A percentile compares a stretch with the other conserved stretches of the same genome.
phyloP scores from a whole-genome alignment of 2,329 filamentous ascomycete species.

The Sphaerulina populicola region DNA sequence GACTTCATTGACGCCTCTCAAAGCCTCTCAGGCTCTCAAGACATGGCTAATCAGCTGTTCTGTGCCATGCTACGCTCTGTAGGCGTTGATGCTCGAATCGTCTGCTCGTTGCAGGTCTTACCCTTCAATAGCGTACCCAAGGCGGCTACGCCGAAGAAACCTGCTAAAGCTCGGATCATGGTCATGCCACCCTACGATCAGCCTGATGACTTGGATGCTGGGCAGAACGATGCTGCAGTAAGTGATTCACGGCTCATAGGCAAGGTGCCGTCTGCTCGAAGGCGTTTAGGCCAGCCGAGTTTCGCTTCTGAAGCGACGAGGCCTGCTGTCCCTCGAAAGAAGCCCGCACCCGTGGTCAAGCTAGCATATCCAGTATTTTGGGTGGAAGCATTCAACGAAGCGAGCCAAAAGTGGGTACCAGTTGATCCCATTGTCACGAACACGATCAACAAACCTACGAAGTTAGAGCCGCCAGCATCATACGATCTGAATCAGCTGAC shows the following conservation, averaged over 20 bases:
- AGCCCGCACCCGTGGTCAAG: constrained; percentile 50
- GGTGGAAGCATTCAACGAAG: constrained; percentile 83
- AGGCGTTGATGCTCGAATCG: constrained; percentile 72
- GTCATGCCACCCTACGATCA: constrained; percentile 22
- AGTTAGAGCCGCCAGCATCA: constrained; percentile 72
- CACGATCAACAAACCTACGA: constrained; percentile 64
- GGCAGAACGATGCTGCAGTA: constrained; percentile 23
- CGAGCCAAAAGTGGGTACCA: constrained; percentile 83
- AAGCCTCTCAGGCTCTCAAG: constrained; percentile 68
- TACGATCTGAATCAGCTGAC: constrained; percentile 68
- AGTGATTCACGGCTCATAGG: constrained; percentile 18
- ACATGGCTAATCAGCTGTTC: constrained; percentile 82
- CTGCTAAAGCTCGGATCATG: constrained; percentile 32
- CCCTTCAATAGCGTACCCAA: constrained; percentile 52
- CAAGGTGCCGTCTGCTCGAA: constrained; percentile 27
- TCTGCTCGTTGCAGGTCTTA: constrained; percentile 82
- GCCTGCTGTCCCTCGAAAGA: constrained; percentile 21
- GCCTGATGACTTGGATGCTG: constrained; percentile 10
- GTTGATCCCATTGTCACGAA: constrained; percentile 77
- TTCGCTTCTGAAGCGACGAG: constrained; percentile 14
- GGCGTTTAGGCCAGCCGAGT: constrained; percentile 30
- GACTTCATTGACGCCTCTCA: constrained; percentile 68
- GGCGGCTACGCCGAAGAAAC: constrained; percentile 38
- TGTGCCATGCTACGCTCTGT: constrained; percentile 76
- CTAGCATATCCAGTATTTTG: constrained; percentile 80